Base-by-base conservation (phyloP, 768 basidiomycete genomes). In the Hygrocybe punicea region DNA sequence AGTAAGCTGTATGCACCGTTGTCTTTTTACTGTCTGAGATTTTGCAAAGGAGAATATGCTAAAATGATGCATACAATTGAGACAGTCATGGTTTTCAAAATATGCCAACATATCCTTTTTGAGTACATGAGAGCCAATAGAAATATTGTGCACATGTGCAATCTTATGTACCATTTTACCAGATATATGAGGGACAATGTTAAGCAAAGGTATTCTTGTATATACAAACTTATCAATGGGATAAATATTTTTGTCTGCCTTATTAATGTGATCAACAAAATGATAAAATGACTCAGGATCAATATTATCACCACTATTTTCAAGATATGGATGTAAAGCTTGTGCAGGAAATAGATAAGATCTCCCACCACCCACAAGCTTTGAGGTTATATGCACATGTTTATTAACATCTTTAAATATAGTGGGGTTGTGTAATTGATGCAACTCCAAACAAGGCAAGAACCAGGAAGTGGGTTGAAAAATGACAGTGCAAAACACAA, bases 221-320 rank as follows among this genome's bases (percentile, higher is more conserved):
- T 16, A 42, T 42, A 42, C 19, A 42, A 16, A 42, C 14, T 19
- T 19, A 42, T 42, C 40, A 42, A 29, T 29, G 8, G 4, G 29
- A 29, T 29, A 29, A 29, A 29, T 29, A 29, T 29, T 29, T 29
- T 29, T 29, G 29, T 29, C 29, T 29, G 29, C 13, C 16, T 25
- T 10, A 53, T 53, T 23, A 14, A 53, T 35, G 37, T 53, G 39
- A 23, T 53, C 37, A 14, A 42, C n/a, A 53, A 33, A 51, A 14
- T 16, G 19, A 36, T 24, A 51, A 36, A 48, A 11, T 13, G 19
- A 48, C 14, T 19, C 17, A 21, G 17, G 11, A 48, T 48, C 17
- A 48, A 14, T 21, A 21, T 48, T 14, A 48, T 21, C 19, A 21
- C 21, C 14, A 21, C 14, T 48, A 21, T 48, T 13, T 48, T 16